Conservation (phyloP, 345 rosid species). For the Pistacia vera region DNA sequence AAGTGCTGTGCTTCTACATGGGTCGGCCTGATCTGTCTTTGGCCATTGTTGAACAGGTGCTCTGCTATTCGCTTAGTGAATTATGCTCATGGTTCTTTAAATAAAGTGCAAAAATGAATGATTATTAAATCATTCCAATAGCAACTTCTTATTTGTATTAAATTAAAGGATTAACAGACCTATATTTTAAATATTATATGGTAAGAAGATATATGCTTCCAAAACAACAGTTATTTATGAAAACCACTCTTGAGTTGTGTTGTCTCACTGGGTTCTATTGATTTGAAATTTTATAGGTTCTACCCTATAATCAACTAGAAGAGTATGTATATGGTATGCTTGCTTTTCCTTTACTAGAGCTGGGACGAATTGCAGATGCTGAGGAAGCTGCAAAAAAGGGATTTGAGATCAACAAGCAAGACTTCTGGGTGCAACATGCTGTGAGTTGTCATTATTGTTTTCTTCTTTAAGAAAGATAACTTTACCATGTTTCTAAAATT, state of each 20-base stretch:
- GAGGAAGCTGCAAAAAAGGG: conserved; percentile 79
- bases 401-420: conserved; percentile 64
- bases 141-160: background rate
- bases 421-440: conserved; percentile 87
- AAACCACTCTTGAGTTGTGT: background rate
- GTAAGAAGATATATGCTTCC: background rate
- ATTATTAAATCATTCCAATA: background rate
- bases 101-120: background rate
- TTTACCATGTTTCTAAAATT: background rate
- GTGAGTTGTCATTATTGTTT: conserved; percentile 48
- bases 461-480: background rate
- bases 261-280: conserved; percentile 6
- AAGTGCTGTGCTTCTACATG: conserved; percentile 73
- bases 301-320: conserved; percentile 64
- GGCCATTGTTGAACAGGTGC: conserved; percentile 68
- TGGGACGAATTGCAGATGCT: conserved; percentile 79
- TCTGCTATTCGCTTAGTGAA: conserved; percentile 18
- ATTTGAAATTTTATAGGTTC: conserved; percentile 48
- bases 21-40: conserved; percentile 66
- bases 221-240: background rate
- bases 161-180: background rate
- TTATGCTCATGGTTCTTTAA: background rate
- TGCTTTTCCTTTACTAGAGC: conserved; percentile 83
- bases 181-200: background rate
- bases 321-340: conserved; percentile 77